These are phyloP conservation scores for Suillus plorans DNA, from an alignment of 768 basidiomycete species.

Conservation along the genomic window DNA sequence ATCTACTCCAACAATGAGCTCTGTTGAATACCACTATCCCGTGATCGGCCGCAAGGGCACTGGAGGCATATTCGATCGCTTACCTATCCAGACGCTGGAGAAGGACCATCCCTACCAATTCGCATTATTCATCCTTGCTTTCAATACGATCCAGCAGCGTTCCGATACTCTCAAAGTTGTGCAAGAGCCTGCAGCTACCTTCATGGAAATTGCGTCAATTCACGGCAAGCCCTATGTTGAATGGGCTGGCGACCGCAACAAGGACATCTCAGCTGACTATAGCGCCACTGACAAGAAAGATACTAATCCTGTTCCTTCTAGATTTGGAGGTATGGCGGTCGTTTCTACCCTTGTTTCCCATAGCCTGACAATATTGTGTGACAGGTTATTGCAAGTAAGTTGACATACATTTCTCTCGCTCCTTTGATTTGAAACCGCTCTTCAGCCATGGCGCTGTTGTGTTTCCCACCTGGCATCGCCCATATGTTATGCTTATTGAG, in stretches of 20 bases:
- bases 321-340: conserved; percentile 23
- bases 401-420: not conserved
- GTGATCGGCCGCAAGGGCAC: conserved; percentile 18
- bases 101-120: conserved; percentile 24
- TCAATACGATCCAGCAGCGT: conserved; percentile 13
- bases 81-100: conserved; percentile 22
- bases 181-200: conserved; percentile 11
- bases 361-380: not conserved
- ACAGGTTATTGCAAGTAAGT: conserved; percentile 29
- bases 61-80: conserved; percentile 18
- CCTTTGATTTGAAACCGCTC: not conserved
- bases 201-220: conserved; percentile 24
- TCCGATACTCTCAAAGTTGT: not conserved
- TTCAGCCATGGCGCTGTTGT: conserved; percentile 21
- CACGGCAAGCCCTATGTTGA: conserved; percentile 27
- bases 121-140: conserved; percentile 27
- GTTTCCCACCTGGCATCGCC: conserved; percentile 28
- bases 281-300: conserved; percentile 23
- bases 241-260: conserved; percentile 23
- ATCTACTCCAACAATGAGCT: not conserved
- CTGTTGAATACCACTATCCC: conserved; percentile 17
- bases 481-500: conserved; percentile 26
- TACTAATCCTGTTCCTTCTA: conserved; percentile 22
- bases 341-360: not conserved
- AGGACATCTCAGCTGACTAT: conserved; percentile 18